phyloP scores from a whole-genome alignment of 768 basidiomycete genomes.

The Polyporus arcularius region DNA sequence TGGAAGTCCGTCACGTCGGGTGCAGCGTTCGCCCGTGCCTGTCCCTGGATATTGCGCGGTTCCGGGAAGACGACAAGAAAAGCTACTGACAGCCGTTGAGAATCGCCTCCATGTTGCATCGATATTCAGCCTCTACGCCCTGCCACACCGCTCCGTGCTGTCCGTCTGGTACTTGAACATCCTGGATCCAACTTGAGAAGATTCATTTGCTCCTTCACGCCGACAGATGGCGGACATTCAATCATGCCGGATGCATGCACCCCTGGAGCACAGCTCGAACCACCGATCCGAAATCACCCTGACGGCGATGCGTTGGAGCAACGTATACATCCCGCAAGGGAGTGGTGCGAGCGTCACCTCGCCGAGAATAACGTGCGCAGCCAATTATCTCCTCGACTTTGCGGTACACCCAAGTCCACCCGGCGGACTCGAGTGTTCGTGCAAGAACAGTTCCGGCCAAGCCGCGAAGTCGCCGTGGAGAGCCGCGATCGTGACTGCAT shows the following conservation, averaged over 20 bases:
- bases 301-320: constrained; percentile 14
- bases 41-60: neutral
- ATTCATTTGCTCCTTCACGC: constrained; percentile 15
- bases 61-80: neutral
- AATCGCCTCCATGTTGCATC: neutral
- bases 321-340: constrained; percentile 19
- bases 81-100: too few species aligned
- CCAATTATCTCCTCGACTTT: neutral
- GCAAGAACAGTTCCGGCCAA: neutral
- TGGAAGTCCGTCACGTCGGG: too few species aligned
- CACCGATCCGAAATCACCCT: constrained; percentile 23
- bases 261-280: constrained; percentile 22
- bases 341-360: constrained; percentile 14
- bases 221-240: neutral
- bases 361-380: constrained; percentile 2
- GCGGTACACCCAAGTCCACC: neutral
- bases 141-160: neutral
- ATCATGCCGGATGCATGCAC: constrained; percentile 9
- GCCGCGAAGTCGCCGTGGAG: neutral
- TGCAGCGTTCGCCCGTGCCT: neutral
- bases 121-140: neutral
- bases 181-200: constrained; percentile 2
- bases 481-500: constrained; percentile 1
- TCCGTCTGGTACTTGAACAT: neutral
- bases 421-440: neutral